phyloP scores from a whole-genome alignment of 2,329 filamentous ascomycete species.

The Pyrenochaeta sp. region DNA sequence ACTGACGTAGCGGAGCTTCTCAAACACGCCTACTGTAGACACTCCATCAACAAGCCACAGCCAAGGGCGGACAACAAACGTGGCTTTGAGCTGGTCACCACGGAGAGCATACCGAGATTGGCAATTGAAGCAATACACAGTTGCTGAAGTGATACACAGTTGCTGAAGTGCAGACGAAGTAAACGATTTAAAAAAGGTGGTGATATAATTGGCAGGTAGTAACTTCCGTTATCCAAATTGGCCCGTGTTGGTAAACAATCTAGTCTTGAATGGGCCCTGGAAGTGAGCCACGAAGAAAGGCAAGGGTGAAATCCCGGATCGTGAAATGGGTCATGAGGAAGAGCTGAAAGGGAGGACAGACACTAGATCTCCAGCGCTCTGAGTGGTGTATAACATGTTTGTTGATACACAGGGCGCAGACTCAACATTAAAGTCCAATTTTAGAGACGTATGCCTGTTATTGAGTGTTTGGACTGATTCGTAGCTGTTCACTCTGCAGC shows the following conservation, averaged over 20 bases:
- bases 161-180: neutral
- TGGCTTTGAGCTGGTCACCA: neutral
- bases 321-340: neutral
- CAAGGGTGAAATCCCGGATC: neutral
- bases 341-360: neutral
- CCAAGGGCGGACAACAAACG: neutral
- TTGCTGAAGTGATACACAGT: neutral
- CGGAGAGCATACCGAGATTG: neutral
- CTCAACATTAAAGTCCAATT: neutral
- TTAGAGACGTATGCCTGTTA: neutral
- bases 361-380: neutral
- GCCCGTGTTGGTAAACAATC: conserved; percentile 1
- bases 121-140: neutral
- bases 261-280: neutral
- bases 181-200: neutral
- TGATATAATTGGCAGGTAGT: neutral
- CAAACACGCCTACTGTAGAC: neutral
- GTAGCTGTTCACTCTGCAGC: neutral
- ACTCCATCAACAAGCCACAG: neutral
- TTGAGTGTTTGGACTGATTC: neutral
- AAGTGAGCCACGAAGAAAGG: neutral
- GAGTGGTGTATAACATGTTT: neutral
- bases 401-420: neutral
- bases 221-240: neutral
- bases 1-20: neutral